Percentiles rank a stretch among this genome's conserved stretches.
Conservation (phyloP, 495 filamentous ascomycete species). For the Trichodelitschia bisporula region DNA sequence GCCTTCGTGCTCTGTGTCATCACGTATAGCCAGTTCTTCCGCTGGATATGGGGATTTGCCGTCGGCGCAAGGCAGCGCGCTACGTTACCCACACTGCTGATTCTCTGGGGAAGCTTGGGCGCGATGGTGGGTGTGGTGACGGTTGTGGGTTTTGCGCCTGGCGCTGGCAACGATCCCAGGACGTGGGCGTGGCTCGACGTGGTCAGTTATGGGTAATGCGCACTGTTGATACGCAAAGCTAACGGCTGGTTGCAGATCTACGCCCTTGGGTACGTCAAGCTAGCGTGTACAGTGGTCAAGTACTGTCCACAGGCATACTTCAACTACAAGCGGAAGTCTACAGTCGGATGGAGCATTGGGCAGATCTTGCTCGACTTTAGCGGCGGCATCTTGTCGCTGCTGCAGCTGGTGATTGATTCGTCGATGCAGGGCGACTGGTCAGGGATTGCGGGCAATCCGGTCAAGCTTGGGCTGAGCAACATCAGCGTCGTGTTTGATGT, state of each 20-base stretch:
- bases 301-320: slow-evolving; percentile 69
- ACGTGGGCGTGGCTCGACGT: slow-evolving; percentile 59
- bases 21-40: slow-evolving; percentile 47
- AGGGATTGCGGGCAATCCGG: slow-evolving; percentile 72
- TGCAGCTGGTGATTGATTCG: slow-evolving; percentile 64
- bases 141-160: slow-evolving; percentile 27
- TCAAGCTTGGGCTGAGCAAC: slow-evolving; percentile 69
- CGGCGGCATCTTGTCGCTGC: slow-evolving; percentile 61
- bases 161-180: slow-evolving; percentile 25
- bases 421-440: slow-evolving; percentile 69
- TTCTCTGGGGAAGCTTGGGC: slow-evolving; percentile 39
- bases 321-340: slow-evolving; percentile 65
- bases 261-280: slow-evolving; percentile 59
- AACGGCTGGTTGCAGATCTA: no score
- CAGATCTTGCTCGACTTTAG: slow-evolving; percentile 68
- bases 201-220: no score
- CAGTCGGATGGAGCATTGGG: slow-evolving; percentile 63
- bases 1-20: slow-evolving; percentile 43
- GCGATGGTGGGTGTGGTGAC: slow-evolving; percentile 25
- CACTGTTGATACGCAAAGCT: no score
- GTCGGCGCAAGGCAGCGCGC: slow-evolving; percentile 27
- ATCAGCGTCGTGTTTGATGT: slow-evolving; percentile 67
- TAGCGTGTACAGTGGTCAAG: slow-evolving; percentile 72
- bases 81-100: slow-evolving; percentile 36
- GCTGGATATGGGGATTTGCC: slow-evolving; percentile 49